Conservation (phyloP, 768 basidiomycete genomes). For the Glaciozyma antarctica region DNA sequence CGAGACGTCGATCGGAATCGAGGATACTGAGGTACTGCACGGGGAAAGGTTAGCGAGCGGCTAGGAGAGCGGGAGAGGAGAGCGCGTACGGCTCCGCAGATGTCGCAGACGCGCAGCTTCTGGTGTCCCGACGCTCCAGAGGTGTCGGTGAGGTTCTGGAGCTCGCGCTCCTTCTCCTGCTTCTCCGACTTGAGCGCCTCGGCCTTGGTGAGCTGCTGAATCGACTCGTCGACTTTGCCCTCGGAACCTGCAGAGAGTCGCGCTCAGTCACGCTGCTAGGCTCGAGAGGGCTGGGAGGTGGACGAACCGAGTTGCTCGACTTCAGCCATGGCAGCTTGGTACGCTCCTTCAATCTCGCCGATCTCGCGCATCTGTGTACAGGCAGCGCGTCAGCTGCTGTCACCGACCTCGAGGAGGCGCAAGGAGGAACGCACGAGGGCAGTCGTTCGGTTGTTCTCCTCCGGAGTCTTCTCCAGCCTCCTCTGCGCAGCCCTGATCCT, state of each 20-base stretch:
- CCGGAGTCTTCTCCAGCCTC: constrained; percentile 95
- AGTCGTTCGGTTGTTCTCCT: constrained; percentile 98
- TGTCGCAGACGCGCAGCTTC: constrained; percentile 98
- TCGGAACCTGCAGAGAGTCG: constrained; percentile 60
- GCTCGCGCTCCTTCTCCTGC: constrained; percentile 89
- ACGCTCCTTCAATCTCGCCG: constrained; percentile 96
- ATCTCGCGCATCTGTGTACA: constrained; percentile 83
- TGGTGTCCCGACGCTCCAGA: constrained; percentile 99
- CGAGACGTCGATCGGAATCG: constrained; percentile 94
- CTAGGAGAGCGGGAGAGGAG: background rate
- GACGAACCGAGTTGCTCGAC: constrained; percentile 76
- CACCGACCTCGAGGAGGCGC: background rate
- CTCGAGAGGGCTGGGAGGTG: constrained; percentile 13
- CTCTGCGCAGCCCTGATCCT: constrained; percentile 87
- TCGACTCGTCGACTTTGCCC: constrained; percentile 98
- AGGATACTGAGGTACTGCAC: constrained; percentile 74
- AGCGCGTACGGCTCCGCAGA: constrained; percentile 57
- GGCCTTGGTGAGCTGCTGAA: constrained; percentile 94
- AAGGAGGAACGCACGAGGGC: constrained; percentile 56
- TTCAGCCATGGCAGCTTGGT: constrained; percentile 97
- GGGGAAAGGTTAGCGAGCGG: background rate
- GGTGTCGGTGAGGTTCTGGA: constrained; percentile 92
- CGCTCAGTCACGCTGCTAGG: constrained; percentile 6
- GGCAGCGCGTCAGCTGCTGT: background rate
- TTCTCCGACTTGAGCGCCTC: constrained; percentile 96